Percentiles rank a stretch among this genome's conserved stretches.
These are phyloP conservation scores for Salix purpurea DNA, from an alignment of 345 rosid genomes.

Conservation along the genomic window DNA sequence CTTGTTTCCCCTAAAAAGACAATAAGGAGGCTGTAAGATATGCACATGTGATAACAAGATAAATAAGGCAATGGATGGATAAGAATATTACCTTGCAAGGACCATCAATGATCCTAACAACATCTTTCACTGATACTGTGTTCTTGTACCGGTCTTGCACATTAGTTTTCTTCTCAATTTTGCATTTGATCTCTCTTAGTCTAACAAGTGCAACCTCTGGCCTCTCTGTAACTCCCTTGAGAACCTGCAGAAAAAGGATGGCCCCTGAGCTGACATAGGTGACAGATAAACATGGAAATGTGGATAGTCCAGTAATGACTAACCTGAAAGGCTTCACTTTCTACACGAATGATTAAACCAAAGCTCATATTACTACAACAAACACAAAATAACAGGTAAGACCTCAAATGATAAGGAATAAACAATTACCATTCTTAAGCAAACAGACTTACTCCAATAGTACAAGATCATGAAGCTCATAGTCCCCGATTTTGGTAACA, in stretches of 20 bases:
- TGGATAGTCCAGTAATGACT: background rate
- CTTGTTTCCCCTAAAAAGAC: slow-evolving; percentile 74
- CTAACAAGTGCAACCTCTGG: slow-evolving; percentile 77
- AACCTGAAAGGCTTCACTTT: slow-evolving; percentile 95
- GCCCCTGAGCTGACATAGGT: background rate
- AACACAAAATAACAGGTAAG: slow-evolving; percentile 18
- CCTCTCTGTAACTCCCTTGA: slow-evolving; percentile 91
- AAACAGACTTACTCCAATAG: slow-evolving; percentile 70
- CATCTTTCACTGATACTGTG: slow-evolving; percentile 68
- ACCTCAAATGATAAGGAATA: background rate
- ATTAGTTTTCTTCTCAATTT: slow-evolving; percentile 67
- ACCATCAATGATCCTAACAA: slow-evolving; percentile 76
- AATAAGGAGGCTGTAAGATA: slow-evolving; percentile 11
- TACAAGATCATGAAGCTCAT: slow-evolving; percentile 95
- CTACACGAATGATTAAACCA: slow-evolving; percentile 92
- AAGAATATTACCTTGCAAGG: slow-evolving; percentile 69
- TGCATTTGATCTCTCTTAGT: slow-evolving; percentile 90
- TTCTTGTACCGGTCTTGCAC: slow-evolving; percentile 72
- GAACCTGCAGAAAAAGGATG: slow-evolving; percentile 45
- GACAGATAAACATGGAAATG: background rate
- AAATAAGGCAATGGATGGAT: background rate
- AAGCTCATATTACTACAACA: slow-evolving; percentile 75
- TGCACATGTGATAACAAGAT: background rate
- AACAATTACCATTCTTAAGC: slow-evolving; percentile 1
- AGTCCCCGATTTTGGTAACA: slow-evolving; percentile 77